Evolutionary conservation across 805 yeast species (phyloP).

Genomic region (Candida khao-thaluensis): DNA sequence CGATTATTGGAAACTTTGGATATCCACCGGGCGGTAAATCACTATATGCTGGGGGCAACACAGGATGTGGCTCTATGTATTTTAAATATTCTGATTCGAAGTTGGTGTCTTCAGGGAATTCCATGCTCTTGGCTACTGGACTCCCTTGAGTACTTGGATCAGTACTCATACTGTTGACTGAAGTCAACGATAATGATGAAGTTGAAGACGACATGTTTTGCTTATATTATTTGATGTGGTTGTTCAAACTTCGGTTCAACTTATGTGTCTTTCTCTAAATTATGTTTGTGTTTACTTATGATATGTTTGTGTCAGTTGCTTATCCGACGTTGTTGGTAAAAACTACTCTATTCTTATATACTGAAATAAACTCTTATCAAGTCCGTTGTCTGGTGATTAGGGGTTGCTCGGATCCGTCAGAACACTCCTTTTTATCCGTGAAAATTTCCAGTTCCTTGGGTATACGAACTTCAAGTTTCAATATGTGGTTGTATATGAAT

Average conservation of each 20-base stretch:
- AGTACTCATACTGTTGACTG: constrained; percentile 2
- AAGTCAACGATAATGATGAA: constrained; percentile 4
- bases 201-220: constrained; percentile 3
- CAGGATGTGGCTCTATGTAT: constrained; percentile 39
- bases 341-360: too few relatives aligned
- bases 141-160: constrained; percentile 1
- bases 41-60: constrained; percentile 36
- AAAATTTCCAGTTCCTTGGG: not conserved
- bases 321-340: too few relatives aligned
- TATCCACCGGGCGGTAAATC: constrained; percentile 46
- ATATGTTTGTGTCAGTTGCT: too few relatives aligned
- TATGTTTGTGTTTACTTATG: too few relatives aligned
- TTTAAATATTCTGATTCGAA: constrained; percentile 24
- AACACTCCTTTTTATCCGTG: not conserved
- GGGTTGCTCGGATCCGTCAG: constrained; percentile 1
- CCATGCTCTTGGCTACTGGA: constrained; percentile 1
- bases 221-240: too few relatives aligned
- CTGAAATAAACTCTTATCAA: not conserved
- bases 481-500: too few relatives aligned
- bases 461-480: too few relatives aligned
- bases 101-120: not conserved
- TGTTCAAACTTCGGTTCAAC: too few relatives aligned
- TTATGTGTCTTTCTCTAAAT: too few relatives aligned
- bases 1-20: constrained; percentile 34
- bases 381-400: not conserved